phyloP scores from a whole-genome alignment of 352 stramenopile genomes.

The Pythium guiyangense region DNA sequence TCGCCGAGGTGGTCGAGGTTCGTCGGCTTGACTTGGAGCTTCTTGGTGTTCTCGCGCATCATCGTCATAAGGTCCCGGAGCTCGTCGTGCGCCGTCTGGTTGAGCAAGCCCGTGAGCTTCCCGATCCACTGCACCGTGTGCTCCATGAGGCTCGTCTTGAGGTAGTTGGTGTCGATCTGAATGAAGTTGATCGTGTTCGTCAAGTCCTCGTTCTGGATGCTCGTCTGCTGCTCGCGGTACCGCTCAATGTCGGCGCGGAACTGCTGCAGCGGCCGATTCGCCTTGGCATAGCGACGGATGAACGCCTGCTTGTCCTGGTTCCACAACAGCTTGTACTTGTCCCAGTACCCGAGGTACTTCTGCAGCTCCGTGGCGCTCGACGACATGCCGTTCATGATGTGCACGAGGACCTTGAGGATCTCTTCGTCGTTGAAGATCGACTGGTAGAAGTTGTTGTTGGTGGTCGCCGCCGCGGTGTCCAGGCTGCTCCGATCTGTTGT shows the following conservation, averaged over 20 bases:
- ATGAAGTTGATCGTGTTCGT: constrained; percentile 95
- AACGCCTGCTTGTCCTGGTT: constrained; percentile 95
- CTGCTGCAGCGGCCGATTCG: constrained; percentile 89
- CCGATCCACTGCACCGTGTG: constrained; percentile 93
- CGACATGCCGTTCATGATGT: constrained; percentile 96
- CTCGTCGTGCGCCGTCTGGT: constrained; percentile 88
- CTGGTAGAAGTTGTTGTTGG: constrained; percentile 90
- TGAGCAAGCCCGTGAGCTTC: constrained; percentile 90
- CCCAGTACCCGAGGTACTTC: constrained; percentile 94
- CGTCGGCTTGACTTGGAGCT: constrained; percentile 73
- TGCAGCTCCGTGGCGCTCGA: constrained; percentile 91
- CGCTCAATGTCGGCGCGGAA: constrained; percentile 92
- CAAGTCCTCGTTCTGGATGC: constrained; percentile 90
- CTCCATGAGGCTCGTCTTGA: constrained; percentile 90
- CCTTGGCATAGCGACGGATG: constrained; percentile 93
- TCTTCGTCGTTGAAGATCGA: constrained; percentile 96
- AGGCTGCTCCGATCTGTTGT: no score
- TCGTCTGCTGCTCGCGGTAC: constrained; percentile 89
- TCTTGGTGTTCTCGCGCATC: constrained; percentile 87
- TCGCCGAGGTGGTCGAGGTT: constrained; percentile 92
- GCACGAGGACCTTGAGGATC: constrained; percentile 92
- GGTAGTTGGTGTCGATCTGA: constrained; percentile 91
- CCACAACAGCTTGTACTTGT: constrained; percentile 93
- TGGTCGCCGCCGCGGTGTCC: no score
- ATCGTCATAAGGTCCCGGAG: constrained; percentile 84